Evolutionary conservation across 495 filamentous ascomycete genomes (phyloP).

Genomic region (Neurospora africana): DNA sequence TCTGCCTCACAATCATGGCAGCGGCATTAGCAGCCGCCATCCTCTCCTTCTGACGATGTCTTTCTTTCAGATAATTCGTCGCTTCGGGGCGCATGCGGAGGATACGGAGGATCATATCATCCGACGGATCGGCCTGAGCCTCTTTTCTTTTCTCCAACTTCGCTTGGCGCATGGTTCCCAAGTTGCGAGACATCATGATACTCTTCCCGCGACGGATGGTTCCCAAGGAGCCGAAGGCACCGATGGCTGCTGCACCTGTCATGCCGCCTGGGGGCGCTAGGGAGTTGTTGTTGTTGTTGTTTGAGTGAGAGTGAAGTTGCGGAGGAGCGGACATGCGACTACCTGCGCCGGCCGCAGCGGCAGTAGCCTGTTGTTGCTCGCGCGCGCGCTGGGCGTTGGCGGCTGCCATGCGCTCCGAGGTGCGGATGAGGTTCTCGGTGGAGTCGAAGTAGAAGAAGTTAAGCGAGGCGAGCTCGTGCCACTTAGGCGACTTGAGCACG

Average conservation of each 20-base stretch:
- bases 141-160: constrained; percentile 95
- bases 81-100: constrained; percentile 94
- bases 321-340: constrained; percentile 63
- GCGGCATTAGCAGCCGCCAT: constrained; percentile 83
- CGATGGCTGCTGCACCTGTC: constrained; percentile 14
- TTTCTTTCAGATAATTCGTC: constrained; percentile 76
- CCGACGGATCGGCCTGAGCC: constrained; percentile 90
- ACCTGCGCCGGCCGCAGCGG: constrained; percentile 17
- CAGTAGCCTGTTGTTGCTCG: constrained; percentile 34
- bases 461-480: constrained; percentile 87
- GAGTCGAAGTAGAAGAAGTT: constrained; percentile 98
- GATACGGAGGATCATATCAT: constrained; percentile 97
- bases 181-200: constrained; percentile 88
- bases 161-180: constrained; percentile 90
- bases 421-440: constrained; percentile 84
- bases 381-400: constrained; percentile 64
- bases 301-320: constrained; percentile 29
- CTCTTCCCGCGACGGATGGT: constrained; percentile 75
- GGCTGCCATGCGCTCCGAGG: constrained; percentile 87
- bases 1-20: constrained; percentile 89
- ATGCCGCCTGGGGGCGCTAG: background rate
- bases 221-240: constrained; percentile 58
- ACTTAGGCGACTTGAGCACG: constrained; percentile 92
- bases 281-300: background rate
- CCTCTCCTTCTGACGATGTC: constrained; percentile 87